phyloP scores from a whole-genome alignment of 441 rosid genomes.

The Mallotus repandus region DNA sequence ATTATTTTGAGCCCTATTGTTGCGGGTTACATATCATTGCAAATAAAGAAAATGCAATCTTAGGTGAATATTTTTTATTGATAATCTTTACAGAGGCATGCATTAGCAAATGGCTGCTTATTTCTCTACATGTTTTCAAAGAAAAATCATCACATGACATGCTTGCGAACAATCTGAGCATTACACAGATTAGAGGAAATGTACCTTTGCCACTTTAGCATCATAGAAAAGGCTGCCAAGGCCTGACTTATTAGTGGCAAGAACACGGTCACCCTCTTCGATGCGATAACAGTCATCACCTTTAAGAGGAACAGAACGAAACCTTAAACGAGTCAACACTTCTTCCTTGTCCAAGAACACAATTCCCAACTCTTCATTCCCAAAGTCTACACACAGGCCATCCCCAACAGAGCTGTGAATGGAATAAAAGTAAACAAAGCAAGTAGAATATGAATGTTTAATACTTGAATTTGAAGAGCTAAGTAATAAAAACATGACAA shows the following conservation, averaged over 20 bases:
- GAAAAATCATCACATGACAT: not conserved
- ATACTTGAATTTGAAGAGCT: not conserved
- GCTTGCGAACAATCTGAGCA: not conserved
- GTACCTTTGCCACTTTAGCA: constrained; percentile 5
- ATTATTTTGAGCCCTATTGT: too few relatives aligned
- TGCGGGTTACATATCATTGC: too few relatives aligned
- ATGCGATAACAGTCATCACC: constrained; percentile 6
- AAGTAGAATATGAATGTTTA: too few relatives aligned
- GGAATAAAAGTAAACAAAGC: not conserved
- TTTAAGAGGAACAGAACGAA: constrained; percentile 1
- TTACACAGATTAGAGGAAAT: not conserved
- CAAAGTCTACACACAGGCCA: not conserved
- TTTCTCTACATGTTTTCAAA: not conserved
- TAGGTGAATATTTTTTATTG: too few relatives aligned
- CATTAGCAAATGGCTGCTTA: too few relatives aligned
- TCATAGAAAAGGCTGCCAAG: not conserved
- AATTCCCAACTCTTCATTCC: not conserved
- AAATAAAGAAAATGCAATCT: too few relatives aligned
- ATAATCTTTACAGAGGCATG: too few relatives aligned
- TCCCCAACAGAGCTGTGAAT: not conserved
- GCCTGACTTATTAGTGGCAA: not conserved
- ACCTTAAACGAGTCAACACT: not conserved
- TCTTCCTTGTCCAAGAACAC: constrained; percentile 5
- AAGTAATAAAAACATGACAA: not conserved
- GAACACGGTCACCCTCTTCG: not conserved